Conservation (phyloP, 768 basidiomycete genomes). For the Amanita polypyramis region DNA sequence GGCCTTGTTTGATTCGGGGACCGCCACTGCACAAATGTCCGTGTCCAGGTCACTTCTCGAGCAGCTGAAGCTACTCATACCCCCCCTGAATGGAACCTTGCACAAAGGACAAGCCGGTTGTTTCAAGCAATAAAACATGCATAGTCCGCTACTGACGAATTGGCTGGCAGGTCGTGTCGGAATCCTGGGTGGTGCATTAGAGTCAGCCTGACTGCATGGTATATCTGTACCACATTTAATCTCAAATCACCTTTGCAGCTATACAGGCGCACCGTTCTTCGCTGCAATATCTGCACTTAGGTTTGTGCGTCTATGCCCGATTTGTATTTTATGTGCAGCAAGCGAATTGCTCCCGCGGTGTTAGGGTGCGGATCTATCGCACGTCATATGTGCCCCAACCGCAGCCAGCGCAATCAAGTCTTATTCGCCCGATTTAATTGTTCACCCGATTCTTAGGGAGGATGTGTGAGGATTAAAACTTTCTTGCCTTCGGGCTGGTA, state of each 20-base stretch:
- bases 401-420: conserved; percentile 93
- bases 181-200: conserved; percentile 86
- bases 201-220: conserved; percentile 47
- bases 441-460: conserved; percentile 82
- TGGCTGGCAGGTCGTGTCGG: conserved; percentile 65
- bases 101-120: conserved; percentile 93
- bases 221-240: background rate
- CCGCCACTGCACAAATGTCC: too few relatives aligned
- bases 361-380: conserved; percentile 84
- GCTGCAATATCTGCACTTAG: conserved; percentile 85
- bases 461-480: conserved; percentile 35
- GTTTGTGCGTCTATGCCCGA: conserved; percentile 39
- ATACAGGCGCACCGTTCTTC: conserved; percentile 96
- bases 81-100: conserved; percentile 77
- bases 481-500: conserved; percentile 1
- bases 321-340: background rate
- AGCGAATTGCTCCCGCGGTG: conserved; percentile 1
- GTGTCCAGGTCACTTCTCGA: conserved; percentile 50
- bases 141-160: background rate
- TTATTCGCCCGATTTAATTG: conserved; percentile 94
- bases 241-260: conserved; percentile 35
- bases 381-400: conserved; percentile 92
- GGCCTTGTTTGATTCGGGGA: too few relatives aligned
- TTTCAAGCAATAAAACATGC: conserved; percentile 11
- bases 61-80: conserved; percentile 76